Base-by-base conservation (phyloP, 257 asterid species). In the Echites panduratus region DNA sequence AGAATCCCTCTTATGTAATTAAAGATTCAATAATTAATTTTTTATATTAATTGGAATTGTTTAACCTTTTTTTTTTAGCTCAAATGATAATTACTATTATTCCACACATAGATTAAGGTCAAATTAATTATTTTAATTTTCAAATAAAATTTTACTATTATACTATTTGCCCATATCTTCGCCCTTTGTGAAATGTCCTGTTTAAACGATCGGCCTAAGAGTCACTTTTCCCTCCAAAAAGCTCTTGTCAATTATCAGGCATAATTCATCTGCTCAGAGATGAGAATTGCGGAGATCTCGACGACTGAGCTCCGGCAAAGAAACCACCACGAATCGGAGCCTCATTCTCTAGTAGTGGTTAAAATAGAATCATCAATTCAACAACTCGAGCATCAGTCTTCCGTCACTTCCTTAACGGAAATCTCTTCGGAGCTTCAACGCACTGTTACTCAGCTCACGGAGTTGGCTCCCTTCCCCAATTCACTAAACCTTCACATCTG, bases 231-330 rank as follows among this genome's bases (percentile, higher is more conserved):
- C 93, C 94, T 89, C 92, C 86, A 73, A 77, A 76, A 75, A 48
- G 27, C 32, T 7, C 67, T 38, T 47, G 24, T 17, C n/a, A 27
- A 64, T 14, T 52, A 20, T 47, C 78, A 43, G 22, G 71, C 13
- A 67, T 67, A 32, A 19, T 41, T 5, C 29, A 67, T 67, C 57
- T 5, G 49, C 10, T 19, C 2, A 74, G 75, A 74, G 68, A 94
- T 94, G 99, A 82, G 79, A 81, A 91, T 94, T 78, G 91, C 90
- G 58, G 96, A 94, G 84, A 84, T 89, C 73, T 81, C 88, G 71
- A 75, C 93, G 87, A 83, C 91, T 84, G 65, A 82, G 82, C 81
- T 66, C 84, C 82, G 85, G 75, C 69, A 49, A 71, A 70, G 74
- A 44, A 50, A 54, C 75, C 57, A 35, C 71, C 68, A 73, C 53